A percentile compares a stretch with the other conserved stretches of the same genome.
These are phyloP conservation scores for Phylloporus sp. DNA, from an alignment of 768 basidiomycete species.

Conservation along the genomic window DNA sequence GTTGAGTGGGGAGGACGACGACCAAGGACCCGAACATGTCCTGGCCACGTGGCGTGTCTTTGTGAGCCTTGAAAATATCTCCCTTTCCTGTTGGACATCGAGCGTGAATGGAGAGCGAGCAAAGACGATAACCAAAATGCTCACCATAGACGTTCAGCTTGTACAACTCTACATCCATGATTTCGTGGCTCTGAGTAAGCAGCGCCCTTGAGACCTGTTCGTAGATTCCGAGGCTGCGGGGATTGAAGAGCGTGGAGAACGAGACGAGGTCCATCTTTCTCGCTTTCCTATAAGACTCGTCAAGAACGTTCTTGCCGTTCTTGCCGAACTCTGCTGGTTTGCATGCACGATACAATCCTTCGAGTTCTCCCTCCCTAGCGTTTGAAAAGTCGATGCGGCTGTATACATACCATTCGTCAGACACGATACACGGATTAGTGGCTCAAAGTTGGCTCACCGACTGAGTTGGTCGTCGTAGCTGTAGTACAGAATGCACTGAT, in stretches of 20 bases:
- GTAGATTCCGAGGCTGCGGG: constrained; percentile 1
- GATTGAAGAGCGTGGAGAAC: constrained; percentile 26
- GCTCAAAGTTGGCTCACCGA: background rate
- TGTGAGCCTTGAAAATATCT: constrained; percentile 7
- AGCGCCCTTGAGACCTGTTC: background rate
- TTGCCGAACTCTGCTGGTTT: constrained; percentile 7
- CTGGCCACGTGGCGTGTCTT: constrained; percentile 32
- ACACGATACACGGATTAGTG: background rate
- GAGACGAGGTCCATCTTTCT: constrained; percentile 38
- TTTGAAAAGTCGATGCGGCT: background rate
- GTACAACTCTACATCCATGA: constrained; percentile 31
- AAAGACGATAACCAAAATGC: too few species aligned
- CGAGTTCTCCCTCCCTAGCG: background rate
- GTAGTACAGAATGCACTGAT: too few species aligned
- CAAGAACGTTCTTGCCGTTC: background rate
- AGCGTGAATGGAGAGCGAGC: too few species aligned
- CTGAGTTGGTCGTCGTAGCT: background rate
- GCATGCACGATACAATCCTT: background rate
- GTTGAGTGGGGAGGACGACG: constrained; percentile 40
- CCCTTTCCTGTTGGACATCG: background rate
- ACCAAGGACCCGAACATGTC: constrained; percentile 50
- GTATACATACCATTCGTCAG: background rate
- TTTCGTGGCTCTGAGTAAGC: background rate
- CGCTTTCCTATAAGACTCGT: constrained; percentile 34
- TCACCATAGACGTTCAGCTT: constrained; percentile 47